These are phyloP conservation scores for Phytophthora brassicae DNA, from an alignment of 352 stramenopile species.

Conservation along the genomic window DNA sequence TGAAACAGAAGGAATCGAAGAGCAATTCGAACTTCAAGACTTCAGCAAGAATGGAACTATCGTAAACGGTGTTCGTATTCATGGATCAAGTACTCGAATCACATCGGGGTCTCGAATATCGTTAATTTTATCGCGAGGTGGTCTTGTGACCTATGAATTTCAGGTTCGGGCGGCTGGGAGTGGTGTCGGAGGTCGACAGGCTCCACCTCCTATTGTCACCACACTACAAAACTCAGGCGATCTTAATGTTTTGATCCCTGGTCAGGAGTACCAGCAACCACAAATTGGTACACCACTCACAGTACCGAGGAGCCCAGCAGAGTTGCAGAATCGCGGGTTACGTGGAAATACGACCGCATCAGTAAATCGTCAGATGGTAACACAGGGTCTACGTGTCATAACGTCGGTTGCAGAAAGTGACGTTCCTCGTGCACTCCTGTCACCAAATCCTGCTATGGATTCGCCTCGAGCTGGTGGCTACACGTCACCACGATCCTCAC, in stretches of 20 bases:
- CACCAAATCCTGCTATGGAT: slow-evolving; percentile 84
- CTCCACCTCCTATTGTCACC: slow-evolving; percentile 60
- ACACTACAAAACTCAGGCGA: slow-evolving; percentile 40
- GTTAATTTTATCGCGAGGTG: slow-evolving; percentile 81
- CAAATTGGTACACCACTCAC: slow-evolving; percentile 31
- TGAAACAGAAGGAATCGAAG: slow-evolving; percentile 51
- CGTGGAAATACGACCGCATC: slow-evolving; percentile 29
- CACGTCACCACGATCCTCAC: slow-evolving; percentile 69
- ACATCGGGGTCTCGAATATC: slow-evolving; percentile 77
- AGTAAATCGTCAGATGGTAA: slow-evolving; percentile 40
- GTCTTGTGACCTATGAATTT: slow-evolving; percentile 87
- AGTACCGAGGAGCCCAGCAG: slow-evolving; percentile 68
- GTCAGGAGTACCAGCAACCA: slow-evolving; percentile 78
- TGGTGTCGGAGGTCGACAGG: slow-evolving; percentile 13
- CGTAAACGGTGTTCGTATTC: slow-evolving; percentile 85
- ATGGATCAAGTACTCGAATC: slow-evolving; percentile 75
- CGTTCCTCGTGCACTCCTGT: slow-evolving; percentile 78
- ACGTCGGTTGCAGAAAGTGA: slow-evolving; percentile 83
- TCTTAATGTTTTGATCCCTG: slow-evolving; percentile 47
- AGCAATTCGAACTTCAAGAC: slow-evolving; percentile 83
- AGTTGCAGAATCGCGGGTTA: slow-evolving; percentile 79
- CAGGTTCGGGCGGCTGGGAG: slow-evolving; percentile 46
- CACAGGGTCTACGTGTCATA: slow-evolving; percentile 78
- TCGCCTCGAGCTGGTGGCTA: slow-evolving; percentile 79
- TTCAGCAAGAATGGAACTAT: slow-evolving; percentile 91